Evolutionary conservation across 2,329 filamentous ascomycete species (phyloP).

Genomic region (Cryphonectria nitschkei): DNA sequence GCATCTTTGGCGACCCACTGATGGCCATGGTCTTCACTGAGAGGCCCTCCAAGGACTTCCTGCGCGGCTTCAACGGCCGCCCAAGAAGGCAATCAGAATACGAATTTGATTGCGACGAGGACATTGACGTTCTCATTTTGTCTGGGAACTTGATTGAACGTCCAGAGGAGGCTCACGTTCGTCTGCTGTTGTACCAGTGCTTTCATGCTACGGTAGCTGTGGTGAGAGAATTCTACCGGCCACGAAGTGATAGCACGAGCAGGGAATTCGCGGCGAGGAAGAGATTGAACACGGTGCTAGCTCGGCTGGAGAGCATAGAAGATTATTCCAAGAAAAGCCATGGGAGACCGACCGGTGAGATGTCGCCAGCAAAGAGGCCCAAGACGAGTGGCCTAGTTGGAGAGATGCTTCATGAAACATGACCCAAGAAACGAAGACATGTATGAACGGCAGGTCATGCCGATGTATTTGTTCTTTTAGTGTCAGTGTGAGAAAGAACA

Average conservation of each 20-base stretch:
- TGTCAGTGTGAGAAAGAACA: background rate
- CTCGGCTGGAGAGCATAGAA: conserved; percentile 48
- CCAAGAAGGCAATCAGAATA: conserved; percentile 17
- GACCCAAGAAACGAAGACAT: background rate
- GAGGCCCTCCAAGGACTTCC: conserved; percentile 48
- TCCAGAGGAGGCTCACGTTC: conserved; percentile 45
- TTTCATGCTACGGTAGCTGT: conserved; percentile 59
- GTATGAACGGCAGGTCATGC: conserved; percentile 2
- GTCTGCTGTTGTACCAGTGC: conserved; percentile 60
- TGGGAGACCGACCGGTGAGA: conserved; percentile 44
- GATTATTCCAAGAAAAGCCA: conserved; percentile 40
- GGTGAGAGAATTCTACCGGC: conserved; percentile 60
- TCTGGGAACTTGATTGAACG: conserved; percentile 45
- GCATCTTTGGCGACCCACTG: conserved; percentile 63
- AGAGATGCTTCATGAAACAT: background rate
- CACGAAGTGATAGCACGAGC: conserved; percentile 49
- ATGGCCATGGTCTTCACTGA: conserved; percentile 55
- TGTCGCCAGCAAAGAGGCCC: conserved; percentile 50
- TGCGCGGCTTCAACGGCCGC: conserved; percentile 49
- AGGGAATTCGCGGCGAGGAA: conserved; percentile 58
- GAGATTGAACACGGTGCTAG: conserved; percentile 52
- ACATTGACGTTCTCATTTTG: conserved; percentile 8
- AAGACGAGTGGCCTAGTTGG: conserved; percentile 35
- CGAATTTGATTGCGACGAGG: conserved; percentile 28
- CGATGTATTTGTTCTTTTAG: background rate